Evolutionary conservation across 1,284 basidiomycete genomes (phyloP), one percentile per base, ranked within the genome.

Genomic region (Pulchroboletus neoregius): DNA sequence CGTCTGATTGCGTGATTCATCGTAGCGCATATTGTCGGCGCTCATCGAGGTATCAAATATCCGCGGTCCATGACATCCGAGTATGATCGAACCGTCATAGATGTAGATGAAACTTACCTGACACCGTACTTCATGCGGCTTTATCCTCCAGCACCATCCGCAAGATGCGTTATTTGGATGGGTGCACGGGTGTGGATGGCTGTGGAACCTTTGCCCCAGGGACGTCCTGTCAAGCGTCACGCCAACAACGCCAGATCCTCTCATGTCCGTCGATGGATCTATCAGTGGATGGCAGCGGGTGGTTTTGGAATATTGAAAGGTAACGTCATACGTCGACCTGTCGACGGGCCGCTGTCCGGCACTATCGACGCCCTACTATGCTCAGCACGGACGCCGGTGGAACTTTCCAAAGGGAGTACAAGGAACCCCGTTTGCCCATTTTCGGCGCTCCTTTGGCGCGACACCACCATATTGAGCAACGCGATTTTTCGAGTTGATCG

Each of bases 11-110:
- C 20, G 20, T 20, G 20, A 20, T 20, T 20, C 4, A 20, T 20
- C 20, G 20, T 4, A 20, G 4, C 20, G 20, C 20, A 20, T 20
- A 20, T 20, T 6, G 23, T 32, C 11, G 34, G 37, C 39, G 32
- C 18, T 33, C 34, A 53, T 31, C 16, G 24, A n/a, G 18, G 10
- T 18, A 20, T 20, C 20, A 22, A n/a, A 33, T 22, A 10, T 39
- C 50, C 51, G 50, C 50, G 43, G 43, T 41, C 31, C 40, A 42
- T 38, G 40, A 10, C n/a, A 32, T 36, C 16, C 42, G 16, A 39
- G 31, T 39, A 50, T 39, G n/a, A 27, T 33, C n/a, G n/a, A 33
- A 8, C 8, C 18, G 10, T 12, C 6, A 11, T 28, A 8, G 18
- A 28, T 28, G 12, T 20, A 20, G 20, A 20, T 20, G 6, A 13